Base-by-base conservation (phyloP, 306 rosid species). In the Bauhinia variegata region DNA sequence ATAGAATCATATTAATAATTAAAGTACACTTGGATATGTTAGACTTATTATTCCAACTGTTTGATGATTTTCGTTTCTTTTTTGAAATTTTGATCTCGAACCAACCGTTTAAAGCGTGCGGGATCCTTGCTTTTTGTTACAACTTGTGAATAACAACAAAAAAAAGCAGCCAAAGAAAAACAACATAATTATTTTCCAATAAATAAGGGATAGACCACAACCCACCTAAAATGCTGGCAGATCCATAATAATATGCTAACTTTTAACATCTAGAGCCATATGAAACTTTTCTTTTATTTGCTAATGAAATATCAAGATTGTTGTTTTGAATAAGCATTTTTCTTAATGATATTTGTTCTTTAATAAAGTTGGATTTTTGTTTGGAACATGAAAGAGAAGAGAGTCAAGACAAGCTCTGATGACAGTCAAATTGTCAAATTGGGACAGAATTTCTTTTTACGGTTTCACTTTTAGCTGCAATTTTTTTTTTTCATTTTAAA, bases 381-480 rank as follows among this genome's bases (percentile, higher is more conserved):
- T 42, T 42, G 41, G 41, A 8, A 5, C 41, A 8, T 2, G 41
- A 8, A 0, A 6, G 6, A 18, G 18, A 31, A 16, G 11, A 48
- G 14, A 48, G 32, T 15, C 8, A 6, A 11, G 62, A 30, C 61
- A 11, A 15, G 53, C 37, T 2, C n/a, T 28, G 69, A 54, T 42
- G 62, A 1, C 78, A 38, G 78, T 72, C 80, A 76, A 83, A 73
- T 77, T 16, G 70, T 63, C 34, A 34, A 19, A 59, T 13, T 58
- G 81, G 46, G 78, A 76, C 74, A 76, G 70, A 65, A 52, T 64
- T 74, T 78, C 75, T 65, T 63, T 23, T 78, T 70, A 53, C 18
- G 43, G 54, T 62, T 72, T 62, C 63, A 72, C 69, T 44, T 68
- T 33, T 34, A 5, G 54, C 9, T 14, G 41, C 5, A 17, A 8